Conservation (phyloP, 208 protist genomes). For the Acanthamoeba royreba region DNA sequence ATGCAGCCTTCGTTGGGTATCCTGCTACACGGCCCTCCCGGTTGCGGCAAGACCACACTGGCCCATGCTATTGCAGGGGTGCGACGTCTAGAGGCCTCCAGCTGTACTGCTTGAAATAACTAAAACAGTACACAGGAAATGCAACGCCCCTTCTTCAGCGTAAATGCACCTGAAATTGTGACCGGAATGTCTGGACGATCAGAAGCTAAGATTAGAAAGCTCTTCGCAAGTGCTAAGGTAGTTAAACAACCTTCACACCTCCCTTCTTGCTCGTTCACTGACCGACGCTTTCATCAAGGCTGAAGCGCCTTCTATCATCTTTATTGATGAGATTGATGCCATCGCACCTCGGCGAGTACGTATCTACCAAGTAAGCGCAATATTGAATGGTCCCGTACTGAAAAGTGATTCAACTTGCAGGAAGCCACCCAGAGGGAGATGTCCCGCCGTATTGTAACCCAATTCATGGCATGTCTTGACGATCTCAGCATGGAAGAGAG, state of each 20-base stretch:
- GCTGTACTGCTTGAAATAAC: neutral
- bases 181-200: slow-evolving; percentile 98
- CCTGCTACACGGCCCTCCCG: slow-evolving; percentile 16
- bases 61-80: slow-evolving; percentile 43
- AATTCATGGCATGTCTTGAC: slow-evolving; percentile 44
- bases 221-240: slow-evolving; percentile 92
- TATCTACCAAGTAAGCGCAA: slow-evolving; percentile 93
- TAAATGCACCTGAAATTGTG: slow-evolving; percentile 81
- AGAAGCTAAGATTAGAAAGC: slow-evolving; percentile 93
- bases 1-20: neutral
- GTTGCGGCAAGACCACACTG: slow-evolving; percentile 32
- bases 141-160: slow-evolving; percentile 31
- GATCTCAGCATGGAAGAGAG: slow-evolving; percentile 65
- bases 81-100: neutral
- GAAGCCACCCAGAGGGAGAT: slow-evolving; percentile 92
- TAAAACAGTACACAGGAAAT: neutral
- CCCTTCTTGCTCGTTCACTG: neutral
- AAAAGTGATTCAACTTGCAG: no score
- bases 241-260: neutral
- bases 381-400: no score
- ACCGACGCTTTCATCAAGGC: slow-evolving; percentile 45
- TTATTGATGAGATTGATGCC: slow-evolving; percentile 99
- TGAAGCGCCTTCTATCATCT: slow-evolving; percentile 95
- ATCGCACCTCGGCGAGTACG: slow-evolving; percentile 91
- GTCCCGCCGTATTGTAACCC: slow-evolving; percentile 38